Base-by-base conservation (phyloP, 2,329 filamentous ascomycete genomes). In the Aspergillus jensenii region DNA sequence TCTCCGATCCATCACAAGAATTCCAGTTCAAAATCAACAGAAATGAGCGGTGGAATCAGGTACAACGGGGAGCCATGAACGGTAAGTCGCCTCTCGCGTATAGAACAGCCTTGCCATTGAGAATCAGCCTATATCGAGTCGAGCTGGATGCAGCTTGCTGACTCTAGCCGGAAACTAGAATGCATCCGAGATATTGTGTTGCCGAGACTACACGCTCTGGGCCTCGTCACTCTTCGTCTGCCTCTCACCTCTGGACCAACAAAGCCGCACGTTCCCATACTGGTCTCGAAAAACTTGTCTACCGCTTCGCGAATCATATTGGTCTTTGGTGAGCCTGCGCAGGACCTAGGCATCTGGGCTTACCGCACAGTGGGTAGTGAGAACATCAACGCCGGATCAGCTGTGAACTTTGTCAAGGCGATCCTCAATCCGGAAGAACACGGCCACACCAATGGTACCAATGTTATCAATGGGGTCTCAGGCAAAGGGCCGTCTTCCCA, bases 271-370 rank as follows among this genome's bases (percentile, higher is more conserved):
- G 78, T 91, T 6, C 86, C 87, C 0, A 90, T 97, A 65, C 84
- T 93, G 58, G 76, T 83, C 7, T 87, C 84, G 7, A 63, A 76
- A 6, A 79, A 87, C 59, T 72, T 95, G 3, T 66, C 73, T 21
- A 72, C 71, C 9, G 84, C 84, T 55, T 79, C 82, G 47, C 87
- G 89, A 41, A 76, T 96, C 15, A 78, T 96, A 21, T 74, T 96
- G 46, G 75, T 96, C 52, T 84, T 96, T 65, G 90, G 91, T 56
- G 88, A 95, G 65, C 78, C 83, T 1, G 71, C 71, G 3, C 88
- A 93, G 67, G 87, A 93, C 53, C 81, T 96, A 0, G 92, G 90
- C 0, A 76, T 93, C 35, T 82, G 93, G 62, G 87, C 91, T 0
- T 87, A 90, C 65, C 85, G 91, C 19, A 79, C 87, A 11, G 74